Base-by-base conservation (phyloP, 75 land plant species). In the Azolla pinnata region DNA sequence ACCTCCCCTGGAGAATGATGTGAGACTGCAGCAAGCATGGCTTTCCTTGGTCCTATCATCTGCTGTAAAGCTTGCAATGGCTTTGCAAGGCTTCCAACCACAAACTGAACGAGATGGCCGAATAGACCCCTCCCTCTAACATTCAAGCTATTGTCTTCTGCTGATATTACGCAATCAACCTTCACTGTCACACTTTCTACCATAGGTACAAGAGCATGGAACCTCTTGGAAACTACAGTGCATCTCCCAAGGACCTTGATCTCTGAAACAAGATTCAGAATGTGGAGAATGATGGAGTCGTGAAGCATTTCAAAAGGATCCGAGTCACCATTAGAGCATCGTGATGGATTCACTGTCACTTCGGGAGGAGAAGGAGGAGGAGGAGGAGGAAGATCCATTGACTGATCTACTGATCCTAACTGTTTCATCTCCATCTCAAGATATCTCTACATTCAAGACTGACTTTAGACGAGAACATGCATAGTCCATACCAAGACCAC, bases 1-100 rank as follows among this genome's bases (percentile, higher is more conserved):
- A 78, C 80, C 44, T 78, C 80, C 9, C 80, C 75, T 1, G 80
- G 80, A 29, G 80, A 78, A 59, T 78, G 80, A 63, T 78, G 80
- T n/a, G 79, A 78, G n/a, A 75, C 80, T 52, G 66, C 79, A 17
- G 80, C 52, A 21, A 63, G 67, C 20, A 67, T 62, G 5, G 68
- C 60, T 50, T 70, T 78, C 66, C 63, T 78, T 27, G 80, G 63
- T 29, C 79, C 80, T 18, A 75, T 48, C 21, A 75, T 45, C 48
- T 78, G 80, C 61, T 75, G 80, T 20, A 78, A 32, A 16, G 67
- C 71, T 61, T 75, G 78, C 14, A 78, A 31, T 25, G 80, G 80
- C 34, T 63, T 74, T 48, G 67, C 62, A 18, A 78, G 38, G 59
- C 80, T 75, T 21, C 80, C 72, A 18, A 74, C 44, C 27, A 78